A percentile compares a stretch with the other conserved stretches of the same genome.
Evolutionary conservation across 306 rosid species (phyloP).

Genomic region (Trifolium subterraneum): DNA sequence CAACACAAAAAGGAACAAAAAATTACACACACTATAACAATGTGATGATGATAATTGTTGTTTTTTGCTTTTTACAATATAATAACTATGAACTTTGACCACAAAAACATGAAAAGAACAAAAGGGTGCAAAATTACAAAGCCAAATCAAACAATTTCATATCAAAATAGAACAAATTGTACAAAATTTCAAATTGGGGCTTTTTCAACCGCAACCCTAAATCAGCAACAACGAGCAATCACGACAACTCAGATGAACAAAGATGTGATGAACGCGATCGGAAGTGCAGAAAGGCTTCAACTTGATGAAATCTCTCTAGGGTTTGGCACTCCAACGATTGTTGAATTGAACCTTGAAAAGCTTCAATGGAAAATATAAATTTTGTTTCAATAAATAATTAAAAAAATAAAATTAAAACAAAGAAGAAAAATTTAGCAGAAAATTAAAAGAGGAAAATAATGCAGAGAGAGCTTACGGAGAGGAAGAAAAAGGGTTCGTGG

Average conservation of each 20-base stretch:
- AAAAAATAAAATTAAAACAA: not conserved
- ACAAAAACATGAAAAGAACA: constrained; percentile 29
- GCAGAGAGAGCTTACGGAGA: not conserved
- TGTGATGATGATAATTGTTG: constrained; percentile 45
- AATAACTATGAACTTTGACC: constrained; percentile 51
- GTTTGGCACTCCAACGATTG: constrained; percentile 13
- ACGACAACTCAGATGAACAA: constrained; percentile 35
- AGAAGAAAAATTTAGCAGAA: not conserved
- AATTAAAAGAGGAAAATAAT: not conserved
- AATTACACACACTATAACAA: constrained; percentile 45
- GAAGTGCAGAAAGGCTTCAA: constrained; percentile 34
- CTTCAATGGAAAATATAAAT: constrained; percentile 25
- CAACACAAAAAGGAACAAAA: not conserved
- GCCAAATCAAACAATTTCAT: constrained; percentile 42
- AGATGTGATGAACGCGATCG: not conserved
- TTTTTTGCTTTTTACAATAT: constrained; percentile 58
- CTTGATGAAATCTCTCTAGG: constrained; percentile 34
- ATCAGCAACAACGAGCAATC: constrained; percentile 34
- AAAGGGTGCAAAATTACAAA: constrained; percentile 43
- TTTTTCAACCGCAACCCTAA: constrained; percentile 48
- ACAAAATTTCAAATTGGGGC: constrained; percentile 46
- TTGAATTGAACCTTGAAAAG: constrained; percentile 40
- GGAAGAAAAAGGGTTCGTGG: not conserved
- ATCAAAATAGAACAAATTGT: constrained; percentile 38
- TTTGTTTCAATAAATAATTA: not conserved